phyloP scores from a whole-genome alignment of 2,329 filamentous ascomycete species.

The Spiromastix sp. region DNA sequence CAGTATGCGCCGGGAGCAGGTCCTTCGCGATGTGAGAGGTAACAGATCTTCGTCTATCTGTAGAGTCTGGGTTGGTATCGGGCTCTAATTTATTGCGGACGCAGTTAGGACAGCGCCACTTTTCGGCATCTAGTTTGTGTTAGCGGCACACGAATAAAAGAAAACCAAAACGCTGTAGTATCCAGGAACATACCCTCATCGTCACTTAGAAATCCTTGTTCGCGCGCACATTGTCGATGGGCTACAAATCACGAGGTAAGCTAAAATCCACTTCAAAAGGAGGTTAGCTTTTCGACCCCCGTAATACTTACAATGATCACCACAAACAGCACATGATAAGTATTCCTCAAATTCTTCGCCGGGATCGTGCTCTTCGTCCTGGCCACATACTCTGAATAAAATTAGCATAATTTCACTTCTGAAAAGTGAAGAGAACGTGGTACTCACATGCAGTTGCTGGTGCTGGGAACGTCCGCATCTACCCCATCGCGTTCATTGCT shows the following conservation, averaged over 20 bases:
- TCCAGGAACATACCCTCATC: conserved; percentile 49
- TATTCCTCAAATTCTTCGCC: conserved; percentile 72
- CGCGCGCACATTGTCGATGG: conserved; percentile 80
- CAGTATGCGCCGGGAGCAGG: conserved; percentile 58
- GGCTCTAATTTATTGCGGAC: conserved; percentile 33
- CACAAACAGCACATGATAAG: conserved; percentile 65
- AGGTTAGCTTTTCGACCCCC: conserved; percentile 21
- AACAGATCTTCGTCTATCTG: conserved; percentile 42
- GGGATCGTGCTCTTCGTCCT: conserved; percentile 74
- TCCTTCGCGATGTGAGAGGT: conserved; percentile 60
- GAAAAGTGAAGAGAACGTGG: neutral
- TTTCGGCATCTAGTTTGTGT: conserved; percentile 45
- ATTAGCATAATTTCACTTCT: conserved; percentile 21
- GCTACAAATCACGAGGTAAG: conserved; percentile 52
- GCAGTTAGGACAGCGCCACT: conserved; percentile 54
- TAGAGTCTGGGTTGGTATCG: conserved; percentile 15
- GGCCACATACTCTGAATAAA: conserved; percentile 62
- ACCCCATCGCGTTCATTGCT: conserved; percentile 37
- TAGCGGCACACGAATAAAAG: no score
- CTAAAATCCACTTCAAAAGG: conserved; percentile 20
- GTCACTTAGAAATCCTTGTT: conserved; percentile 51
- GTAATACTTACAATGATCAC: conserved; percentile 63
- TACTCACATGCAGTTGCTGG: conserved; percentile 54
- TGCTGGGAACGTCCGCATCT: conserved; percentile 37
- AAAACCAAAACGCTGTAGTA: neutral